Conservation (phyloP, 305 asterid species). For the Solanum hybrid region DNA sequence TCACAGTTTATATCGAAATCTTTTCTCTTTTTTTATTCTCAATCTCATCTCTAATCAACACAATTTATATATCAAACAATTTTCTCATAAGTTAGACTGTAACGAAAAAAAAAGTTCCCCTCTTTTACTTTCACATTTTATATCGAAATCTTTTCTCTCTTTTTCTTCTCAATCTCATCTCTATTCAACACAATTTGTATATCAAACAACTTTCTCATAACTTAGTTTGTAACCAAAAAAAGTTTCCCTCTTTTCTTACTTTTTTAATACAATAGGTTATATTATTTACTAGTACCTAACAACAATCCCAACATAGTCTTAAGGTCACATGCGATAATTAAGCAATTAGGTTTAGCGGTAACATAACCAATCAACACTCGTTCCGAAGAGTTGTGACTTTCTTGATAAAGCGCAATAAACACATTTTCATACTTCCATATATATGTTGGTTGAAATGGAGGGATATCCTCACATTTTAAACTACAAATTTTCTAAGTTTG, state of each 20-base stretch:
- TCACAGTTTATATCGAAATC: neutral
- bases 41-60: no score
- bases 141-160: no score
- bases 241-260: neutral
- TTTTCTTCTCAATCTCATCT: neutral
- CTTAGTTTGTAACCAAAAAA: neutral
- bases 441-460: no score
- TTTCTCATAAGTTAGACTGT: neutral
- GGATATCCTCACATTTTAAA: no score
- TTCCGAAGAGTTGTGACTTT: neutral
- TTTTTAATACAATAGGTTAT: no score
- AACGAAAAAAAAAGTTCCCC: neutral
- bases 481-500: no score
- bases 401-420: neutral
- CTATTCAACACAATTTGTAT: neutral
- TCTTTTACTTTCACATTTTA: neutral
- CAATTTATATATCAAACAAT: neutral
- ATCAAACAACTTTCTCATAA: neutral
- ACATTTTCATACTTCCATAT: neutral
- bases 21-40: neutral
- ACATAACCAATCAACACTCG: neutral
- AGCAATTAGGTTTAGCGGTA: neutral
- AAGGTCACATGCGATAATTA: neutral
- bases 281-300: neutral
- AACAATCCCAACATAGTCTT: neutral